Percentiles rank a stretch among this genome's conserved stretches.
These are phyloP conservation scores for Leccinum longicurvipes DNA, from an alignment of 768 basidiomycete species.

Conservation along the genomic window DNA sequence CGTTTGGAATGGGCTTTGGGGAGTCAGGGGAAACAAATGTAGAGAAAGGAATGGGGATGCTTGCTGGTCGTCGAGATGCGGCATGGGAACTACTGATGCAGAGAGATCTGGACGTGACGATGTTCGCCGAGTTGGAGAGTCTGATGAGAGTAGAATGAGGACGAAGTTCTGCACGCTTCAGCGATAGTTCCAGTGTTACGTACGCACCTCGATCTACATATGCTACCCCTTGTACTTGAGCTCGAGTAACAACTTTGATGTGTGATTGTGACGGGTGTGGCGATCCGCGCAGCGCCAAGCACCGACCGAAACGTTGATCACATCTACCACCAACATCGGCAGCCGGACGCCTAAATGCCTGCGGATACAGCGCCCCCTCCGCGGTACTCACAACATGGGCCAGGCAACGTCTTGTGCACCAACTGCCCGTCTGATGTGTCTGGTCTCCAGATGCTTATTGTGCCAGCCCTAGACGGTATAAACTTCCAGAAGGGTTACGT, in stretches of 20 bases:
- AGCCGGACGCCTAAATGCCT: constrained; percentile 15
- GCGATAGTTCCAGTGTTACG: constrained; percentile 7
- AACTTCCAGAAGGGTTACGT: constrained; percentile 86
- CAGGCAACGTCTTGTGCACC: constrained; percentile 18
- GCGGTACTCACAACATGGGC: constrained; percentile 53
- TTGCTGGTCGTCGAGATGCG: constrained; percentile 69
- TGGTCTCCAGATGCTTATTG: constrained; percentile 66
- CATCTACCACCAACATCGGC: constrained; percentile 4
- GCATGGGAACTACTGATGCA: constrained; percentile 71
- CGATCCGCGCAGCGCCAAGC: constrained; percentile 2
- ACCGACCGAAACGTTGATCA: neutral
- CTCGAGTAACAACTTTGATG: neutral
- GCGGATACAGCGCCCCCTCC: constrained; percentile 54
- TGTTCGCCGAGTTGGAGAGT: constrained; percentile 80
- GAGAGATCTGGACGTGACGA: constrained; percentile 67
- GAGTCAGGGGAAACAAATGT: constrained; percentile 62
- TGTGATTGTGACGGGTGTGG: constrained; percentile 5
- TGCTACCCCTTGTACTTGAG: neutral
- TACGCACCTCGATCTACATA: constrained; percentile 3
- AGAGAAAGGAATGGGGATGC: constrained; percentile 72
- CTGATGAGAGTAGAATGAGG: constrained; percentile 61
- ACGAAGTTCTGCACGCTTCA: neutral
- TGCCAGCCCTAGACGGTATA: constrained; percentile 64
- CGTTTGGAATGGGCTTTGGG: constrained; percentile 85
- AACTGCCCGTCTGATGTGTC: constrained; percentile 18